Evolutionary conservation across 768 basidiomycete genomes (phyloP).

Genomic region (Pleurotus tuber-regium): DNA sequence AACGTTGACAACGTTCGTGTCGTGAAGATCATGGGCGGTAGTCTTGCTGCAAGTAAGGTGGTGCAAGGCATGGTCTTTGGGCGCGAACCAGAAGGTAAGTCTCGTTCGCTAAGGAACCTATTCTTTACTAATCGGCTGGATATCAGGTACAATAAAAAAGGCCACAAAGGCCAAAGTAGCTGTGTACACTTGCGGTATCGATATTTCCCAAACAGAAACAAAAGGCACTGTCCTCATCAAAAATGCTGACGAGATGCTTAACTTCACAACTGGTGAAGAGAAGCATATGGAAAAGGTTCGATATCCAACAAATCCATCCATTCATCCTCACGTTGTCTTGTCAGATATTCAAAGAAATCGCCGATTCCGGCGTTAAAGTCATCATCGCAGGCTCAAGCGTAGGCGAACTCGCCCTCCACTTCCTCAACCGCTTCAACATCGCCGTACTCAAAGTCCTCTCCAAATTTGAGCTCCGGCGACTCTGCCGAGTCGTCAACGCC

Average conservation of each 20-base stretch:
- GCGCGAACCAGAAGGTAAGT: conserved; percentile 85
- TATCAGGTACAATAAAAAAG: conserved; percentile 71
- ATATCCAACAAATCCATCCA: neutral
- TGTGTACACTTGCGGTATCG: conserved; percentile 90
- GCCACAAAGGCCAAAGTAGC: conserved; percentile 87
- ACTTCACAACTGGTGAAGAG: conserved; percentile 95
- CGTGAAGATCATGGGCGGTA: conserved; percentile 98
- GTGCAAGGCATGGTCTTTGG: conserved; percentile 99
- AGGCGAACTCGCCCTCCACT: conserved; percentile 96
- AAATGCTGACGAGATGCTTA: conserved; percentile 94
- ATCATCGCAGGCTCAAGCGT: conserved; percentile 91
- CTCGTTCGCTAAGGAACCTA: neutral
- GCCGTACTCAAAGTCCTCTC: conserved; percentile 96
- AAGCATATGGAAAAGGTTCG: conserved; percentile 88
- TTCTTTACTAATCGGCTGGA: neutral
- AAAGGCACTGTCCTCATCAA: conserved; percentile 97
- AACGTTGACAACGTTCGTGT: conserved; percentile 98
- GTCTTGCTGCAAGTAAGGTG: conserved; percentile 78
- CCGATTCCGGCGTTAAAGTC: conserved; percentile 91
- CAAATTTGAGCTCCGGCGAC: conserved; percentile 93
- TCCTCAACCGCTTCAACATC: conserved; percentile 90
- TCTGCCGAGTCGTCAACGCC: conserved; percentile 94
- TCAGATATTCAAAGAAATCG: conserved; percentile 95
- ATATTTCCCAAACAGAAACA: conserved; percentile 95
- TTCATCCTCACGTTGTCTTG: neutral